These are phyloP conservation scores for Diaporthe citriasiana DNA, from an alignment of 2,329 filamentous ascomycete species.

Conservation along the genomic window DNA sequence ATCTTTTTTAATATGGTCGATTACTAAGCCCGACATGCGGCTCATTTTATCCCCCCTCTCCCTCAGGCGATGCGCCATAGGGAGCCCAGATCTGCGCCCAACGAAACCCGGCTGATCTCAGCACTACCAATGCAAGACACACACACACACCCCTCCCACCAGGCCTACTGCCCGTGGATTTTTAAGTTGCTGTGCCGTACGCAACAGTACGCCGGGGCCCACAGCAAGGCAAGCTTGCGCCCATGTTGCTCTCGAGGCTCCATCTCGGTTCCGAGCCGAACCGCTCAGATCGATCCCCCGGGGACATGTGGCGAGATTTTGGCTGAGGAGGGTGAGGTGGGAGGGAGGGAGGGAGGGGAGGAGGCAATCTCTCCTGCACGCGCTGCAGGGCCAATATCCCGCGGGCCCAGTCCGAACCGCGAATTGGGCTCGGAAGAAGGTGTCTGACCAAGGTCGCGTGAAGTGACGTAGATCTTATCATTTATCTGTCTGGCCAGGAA, in stretches of 20 bases:
- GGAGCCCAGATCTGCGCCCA: slow-evolving; percentile 28
- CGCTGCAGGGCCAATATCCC: slow-evolving; percentile 18
- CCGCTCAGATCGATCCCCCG: slow-evolving; percentile 18
- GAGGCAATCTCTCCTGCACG: slow-evolving; percentile 7
- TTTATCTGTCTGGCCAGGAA: slow-evolving; percentile 1
- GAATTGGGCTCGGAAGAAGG: slow-evolving; percentile 1
- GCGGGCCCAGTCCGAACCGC: slow-evolving; percentile 20
- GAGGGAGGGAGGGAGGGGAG: not conserved
- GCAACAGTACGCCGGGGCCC: slow-evolving; percentile 22
- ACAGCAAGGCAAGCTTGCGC: slow-evolving; percentile 1
- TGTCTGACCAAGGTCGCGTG: not conserved
- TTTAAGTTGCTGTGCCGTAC: not conserved
- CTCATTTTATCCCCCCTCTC: slow-evolving; percentile 23
- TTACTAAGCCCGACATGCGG: slow-evolving; percentile 32
- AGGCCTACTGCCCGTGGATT: not conserved
- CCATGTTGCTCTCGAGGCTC: not conserved
- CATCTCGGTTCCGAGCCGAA: slow-evolving; percentile 32
- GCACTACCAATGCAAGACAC: slow-evolving; percentile 38
- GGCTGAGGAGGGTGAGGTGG: not conserved
- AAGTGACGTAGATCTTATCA: slow-evolving; percentile 24
- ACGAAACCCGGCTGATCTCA: slow-evolving; percentile 35
- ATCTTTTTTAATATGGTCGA: slow-evolving; percentile 25
- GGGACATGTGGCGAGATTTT: not conserved
- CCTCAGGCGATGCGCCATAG: slow-evolving; percentile 25
- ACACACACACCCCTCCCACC: not conserved